Evolutionary conservation across 148 eudicot species (phyloP), one percentile per base, ranked within the genome.

Genomic region (Camellia lanceoleosa): DNA sequence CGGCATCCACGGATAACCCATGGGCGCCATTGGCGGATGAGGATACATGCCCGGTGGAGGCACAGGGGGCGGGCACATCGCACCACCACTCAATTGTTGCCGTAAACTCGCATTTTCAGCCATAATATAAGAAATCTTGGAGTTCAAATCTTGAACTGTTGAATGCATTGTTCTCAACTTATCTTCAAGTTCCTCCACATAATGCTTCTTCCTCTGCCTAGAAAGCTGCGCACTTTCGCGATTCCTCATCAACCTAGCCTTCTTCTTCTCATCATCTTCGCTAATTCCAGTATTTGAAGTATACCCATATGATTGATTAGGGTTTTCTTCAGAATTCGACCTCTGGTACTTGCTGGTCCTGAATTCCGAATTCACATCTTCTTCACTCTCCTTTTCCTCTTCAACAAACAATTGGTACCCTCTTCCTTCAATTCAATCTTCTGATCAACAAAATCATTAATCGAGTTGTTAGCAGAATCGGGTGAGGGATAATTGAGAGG

Each of bases 171-270:
- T 52, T 70, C 87, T 93, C 58, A 95, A 94, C 86, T 95, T 95
- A 81, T 92, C 98, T 90, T 95, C 98, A 15, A 95, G 87, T 84
- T 92, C 99, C 85, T 93, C 99, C 0, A 93, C 91, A 73, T 95
- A 90, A 78, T 95, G 97, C 79, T 95, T 95, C 89, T 95, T 95
- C 87, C 97, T 93, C 83, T 95, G 98, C 78, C 99, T 84, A 5
- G 98, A 93, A 42, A 95, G 88, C 79, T 95, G 99, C 0, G 99
- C 99, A 49, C 99, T 95, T 71, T 95, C 99, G 0, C 99, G 82
- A 75, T 95, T 95, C 85, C 97, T 95, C 83, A 90, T 89, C 82
- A 95, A 82, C 86, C 99, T 93, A 41, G 95, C 92, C 72, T 82
- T 93, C 84, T 70, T 85, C 79, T 89, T 95, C 23, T 95, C 98